Conservation (phyloP, 2,329 filamentous ascomycete species). For the Aspergillus thermomutatus region DNA sequence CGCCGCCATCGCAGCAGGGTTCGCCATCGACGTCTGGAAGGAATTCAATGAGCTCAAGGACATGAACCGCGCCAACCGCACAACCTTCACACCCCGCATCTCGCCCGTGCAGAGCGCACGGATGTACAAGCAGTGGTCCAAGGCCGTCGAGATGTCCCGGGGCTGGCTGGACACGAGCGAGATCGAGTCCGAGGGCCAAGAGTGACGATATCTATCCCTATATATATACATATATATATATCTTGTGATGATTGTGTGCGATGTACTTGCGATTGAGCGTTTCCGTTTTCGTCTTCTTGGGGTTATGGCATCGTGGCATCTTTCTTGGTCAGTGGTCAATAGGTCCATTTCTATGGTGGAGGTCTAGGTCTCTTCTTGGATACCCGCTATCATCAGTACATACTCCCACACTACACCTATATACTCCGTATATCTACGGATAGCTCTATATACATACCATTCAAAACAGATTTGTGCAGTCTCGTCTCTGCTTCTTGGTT, state of each 20-base stretch:
- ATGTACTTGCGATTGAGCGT: constrained; percentile 9
- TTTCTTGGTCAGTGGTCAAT: background rate
- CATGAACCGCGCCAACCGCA: constrained; percentile 68
- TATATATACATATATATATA: constrained; percentile 4
- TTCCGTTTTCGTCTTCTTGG: constrained; percentile 6
- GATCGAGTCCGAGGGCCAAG: constrained; percentile 23
- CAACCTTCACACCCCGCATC: constrained; percentile 67
- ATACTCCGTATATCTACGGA: constrained; percentile 50
- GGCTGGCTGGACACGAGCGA: constrained; percentile 56
- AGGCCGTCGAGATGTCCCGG: constrained; percentile 74
- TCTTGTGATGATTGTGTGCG: background rate
- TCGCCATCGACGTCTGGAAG: constrained; percentile 76
- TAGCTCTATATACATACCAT: background rate
- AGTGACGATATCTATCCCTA: constrained; percentile 7
- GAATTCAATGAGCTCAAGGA: constrained; percentile 69
- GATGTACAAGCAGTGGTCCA: constrained; percentile 70
- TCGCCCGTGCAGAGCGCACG: constrained; percentile 54
- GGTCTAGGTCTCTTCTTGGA: constrained; percentile 7
- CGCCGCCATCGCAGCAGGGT: constrained; percentile 84
- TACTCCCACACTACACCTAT: background rate
- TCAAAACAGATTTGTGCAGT: background rate
- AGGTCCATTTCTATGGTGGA: constrained; percentile 9
- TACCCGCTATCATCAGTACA: constrained; percentile 10
- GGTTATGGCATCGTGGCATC: background rate
- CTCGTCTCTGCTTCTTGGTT: background rate